phyloP scores from a whole-genome alignment of 805 yeast genomes.

The Wickerhamomyces alni region DNA sequence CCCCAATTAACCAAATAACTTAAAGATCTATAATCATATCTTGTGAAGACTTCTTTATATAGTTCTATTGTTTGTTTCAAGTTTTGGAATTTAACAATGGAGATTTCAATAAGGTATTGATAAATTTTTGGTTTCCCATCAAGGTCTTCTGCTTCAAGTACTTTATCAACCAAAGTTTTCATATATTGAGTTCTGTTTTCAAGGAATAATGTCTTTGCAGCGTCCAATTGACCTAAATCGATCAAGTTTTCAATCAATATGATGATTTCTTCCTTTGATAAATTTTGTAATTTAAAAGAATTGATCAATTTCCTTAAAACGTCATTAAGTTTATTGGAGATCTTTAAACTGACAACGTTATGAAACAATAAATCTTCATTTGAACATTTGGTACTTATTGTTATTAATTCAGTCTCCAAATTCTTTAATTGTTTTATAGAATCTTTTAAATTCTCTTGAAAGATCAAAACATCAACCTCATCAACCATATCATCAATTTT shows the following conservation, averaged over 20 bases:
- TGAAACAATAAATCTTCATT: constrained; percentile 26
- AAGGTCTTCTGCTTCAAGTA: constrained; percentile 37
- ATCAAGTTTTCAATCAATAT: constrained; percentile 26
- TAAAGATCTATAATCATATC: constrained; percentile 32
- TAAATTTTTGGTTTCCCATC: constrained; percentile 42
- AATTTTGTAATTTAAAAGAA: constrained; percentile 24
- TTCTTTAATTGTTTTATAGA: constrained; percentile 30
- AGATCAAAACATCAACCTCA: constrained; percentile 61
- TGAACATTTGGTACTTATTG: constrained; percentile 11
- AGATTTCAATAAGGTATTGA: constrained; percentile 51
- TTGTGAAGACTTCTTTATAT: constrained; percentile 47
- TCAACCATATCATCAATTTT: constrained; percentile 57
- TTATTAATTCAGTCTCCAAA: constrained; percentile 27
- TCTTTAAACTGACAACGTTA: constrained; percentile 28
- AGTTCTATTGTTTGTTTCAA: constrained; percentile 51
- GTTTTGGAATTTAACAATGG: constrained; percentile 56
- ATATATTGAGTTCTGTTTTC: constrained; percentile 42
- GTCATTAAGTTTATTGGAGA: constrained; percentile 25
- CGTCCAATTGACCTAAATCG: constrained; percentile 37
- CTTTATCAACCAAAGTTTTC: constrained; percentile 38
- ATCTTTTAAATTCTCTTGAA: constrained; percentile 48
- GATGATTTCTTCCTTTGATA: constrained; percentile 23
- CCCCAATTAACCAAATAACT: constrained; percentile 75
- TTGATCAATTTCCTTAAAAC: constrained; percentile 30
- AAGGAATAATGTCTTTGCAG: constrained; percentile 44